Base-by-base conservation (phyloP, 2,329 filamentous ascomycete genomes). In the Botrytis hyacinthi region DNA sequence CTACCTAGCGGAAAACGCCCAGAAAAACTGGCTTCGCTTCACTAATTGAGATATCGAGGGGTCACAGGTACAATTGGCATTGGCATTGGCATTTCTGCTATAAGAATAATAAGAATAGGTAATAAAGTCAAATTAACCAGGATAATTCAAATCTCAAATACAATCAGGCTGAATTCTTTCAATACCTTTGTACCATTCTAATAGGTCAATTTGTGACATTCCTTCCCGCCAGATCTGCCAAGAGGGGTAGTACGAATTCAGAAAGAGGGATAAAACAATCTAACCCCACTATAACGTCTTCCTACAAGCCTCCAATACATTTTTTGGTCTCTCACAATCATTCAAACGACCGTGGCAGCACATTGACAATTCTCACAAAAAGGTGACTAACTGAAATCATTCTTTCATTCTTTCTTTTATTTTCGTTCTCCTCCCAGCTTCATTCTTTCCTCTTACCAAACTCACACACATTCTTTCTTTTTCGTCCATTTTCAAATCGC, bases 261-360 rank as follows among this genome's bases (percentile, higher is more conserved):
- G 40, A 63, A 63, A 6, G 61, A 63, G n/a, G 18, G 61, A 67
- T 40, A 67, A 67, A 67, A 67, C 35, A 20, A 51, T 67, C 44
- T 10, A 22, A 22, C 65, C 65, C 65, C 65, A 67, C 65, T 54
- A 44, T 40, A 40, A 40, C 32, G 14, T 67, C 46, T 29, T 40
- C 32, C 32, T 12, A 51, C 32, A 68, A 40, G 46, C 48, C 26
- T 68, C 5, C 62, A 37, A 46, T 46, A 46, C 42, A 65, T 32
- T 29, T 44, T 44, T 44, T 63, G 61, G 16, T 32, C n/a, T 29
- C n/a, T 63, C 40, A 29, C 20, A 14, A 35, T 60, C 57, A 35
- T 37, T 61, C 32, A 61, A 61, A 61, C 61, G 5, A 65, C 40
- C 40, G 40, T 40, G 65, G 35, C 26, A 68, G 46, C 35, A 68